A percentile compares a stretch with the other conserved stretches of the same genome.
These are phyloP conservation scores for Penicillium hesseltinei DNA, from an alignment of 2,329 filamentous ascomycete species.

Conservation along the genomic window DNA sequence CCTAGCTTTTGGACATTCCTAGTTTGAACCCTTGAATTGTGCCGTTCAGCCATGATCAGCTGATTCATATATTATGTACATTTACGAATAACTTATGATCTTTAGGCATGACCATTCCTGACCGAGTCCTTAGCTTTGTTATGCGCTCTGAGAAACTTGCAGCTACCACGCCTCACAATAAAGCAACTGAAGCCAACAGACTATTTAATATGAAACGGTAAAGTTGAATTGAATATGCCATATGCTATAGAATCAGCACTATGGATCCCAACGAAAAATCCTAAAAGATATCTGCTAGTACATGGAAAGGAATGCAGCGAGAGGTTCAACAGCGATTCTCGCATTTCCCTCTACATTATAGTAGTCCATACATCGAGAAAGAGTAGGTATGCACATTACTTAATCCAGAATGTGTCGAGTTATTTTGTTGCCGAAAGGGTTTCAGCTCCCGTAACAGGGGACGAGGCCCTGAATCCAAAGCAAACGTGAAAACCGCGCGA, in stretches of 20 bases:
- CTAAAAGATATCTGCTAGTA: background rate
- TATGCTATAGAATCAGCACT: background rate
- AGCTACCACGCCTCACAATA: background rate
- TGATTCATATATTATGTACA: conserved; percentile 16
- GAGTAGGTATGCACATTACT: conserved; percentile 5
- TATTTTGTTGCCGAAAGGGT: background rate
- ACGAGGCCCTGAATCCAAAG: background rate
- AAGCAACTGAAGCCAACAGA: background rate
- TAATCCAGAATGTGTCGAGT: background rate
- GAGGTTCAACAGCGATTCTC: background rate
- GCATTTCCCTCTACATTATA: background rate
- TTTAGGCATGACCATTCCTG: conserved; percentile 9
- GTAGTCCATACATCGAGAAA: background rate
- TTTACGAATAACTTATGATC: conserved; percentile 19
- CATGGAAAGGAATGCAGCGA: background rate
- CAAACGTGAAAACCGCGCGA: background rate
- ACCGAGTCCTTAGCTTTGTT: background rate
- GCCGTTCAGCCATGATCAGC: background rate
- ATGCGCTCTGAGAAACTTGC: too few relatives aligned
- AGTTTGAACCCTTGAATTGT: conserved; percentile 54
- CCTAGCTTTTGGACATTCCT: conserved; percentile 98
- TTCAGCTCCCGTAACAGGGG: background rate
- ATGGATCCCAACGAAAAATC: background rate
- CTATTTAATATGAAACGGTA: background rate
- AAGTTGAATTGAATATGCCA: conserved; percentile 1